Base-by-base conservation (phyloP, 2,329 filamentous ascomycete species). In the Cladophialophora exuberans region DNA sequence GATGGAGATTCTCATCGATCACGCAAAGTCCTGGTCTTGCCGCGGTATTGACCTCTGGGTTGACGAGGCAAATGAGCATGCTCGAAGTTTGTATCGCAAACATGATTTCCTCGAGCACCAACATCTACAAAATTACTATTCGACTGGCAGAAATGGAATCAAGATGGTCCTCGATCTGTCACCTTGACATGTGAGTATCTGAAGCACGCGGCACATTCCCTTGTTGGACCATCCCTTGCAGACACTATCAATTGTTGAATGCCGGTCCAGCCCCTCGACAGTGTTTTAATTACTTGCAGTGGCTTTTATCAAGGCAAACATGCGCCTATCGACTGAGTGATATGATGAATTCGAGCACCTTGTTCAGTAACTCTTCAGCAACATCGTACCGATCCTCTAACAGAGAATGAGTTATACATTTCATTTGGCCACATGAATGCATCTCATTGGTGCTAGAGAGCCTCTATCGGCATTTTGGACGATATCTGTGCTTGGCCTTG, bases 31-130 rank as follows among this genome's bases (percentile, higher is more conserved):
- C 59, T 74, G 76, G 65, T 77, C 76, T 46, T 79, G 77, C 64
- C 69, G 73, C 59, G 73, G 65, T 43, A 73, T 82, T 53, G 73
- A 78, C 38, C 64, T 81, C 48, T 81, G 79, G 79, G 79, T 81
- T 39, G 78, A 82, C 59, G 73, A 76, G 66, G 71, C 65, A 43
- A 73, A 77, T 60, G 62, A 68, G 30, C 68, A 72, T 55, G 78
- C 79, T 5, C 70, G 73, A 60, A 65, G 66, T 44, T 63, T 81
- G 55, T 82, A 81, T 67, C 52, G 61, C 20, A 69, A 70, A 6
- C 72, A 66, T 65, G 76, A 73, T 36, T 82, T 81, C 65, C 63
- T 71, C 54, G 72, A 78, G 67, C 66, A 70, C 20, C 75, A 79
- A 59, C 67, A 69, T 41, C 72, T 79, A 41, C 65, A 67, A 42